Percentiles rank a stretch among this genome's conserved stretches.
phyloP scores from a whole-genome alignment of 2,329 filamentous ascomycete genomes.

The Aspergillus brunneoviolaceus region DNA sequence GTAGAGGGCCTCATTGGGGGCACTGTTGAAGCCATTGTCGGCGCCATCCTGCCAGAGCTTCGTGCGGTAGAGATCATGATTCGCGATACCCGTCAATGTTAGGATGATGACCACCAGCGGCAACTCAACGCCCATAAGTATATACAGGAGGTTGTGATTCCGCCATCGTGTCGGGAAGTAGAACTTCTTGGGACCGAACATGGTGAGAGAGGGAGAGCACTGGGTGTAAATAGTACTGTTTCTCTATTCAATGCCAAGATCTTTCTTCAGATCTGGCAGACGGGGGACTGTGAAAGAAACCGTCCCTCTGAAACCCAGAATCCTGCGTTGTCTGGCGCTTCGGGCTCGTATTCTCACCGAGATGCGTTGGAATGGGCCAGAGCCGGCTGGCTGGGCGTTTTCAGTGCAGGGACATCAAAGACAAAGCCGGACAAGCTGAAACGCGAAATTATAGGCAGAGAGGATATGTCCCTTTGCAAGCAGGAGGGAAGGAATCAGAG shows the following conservation, averaged over 20 bases:
- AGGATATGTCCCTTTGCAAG: slow-evolving; percentile 13
- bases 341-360: not conserved
- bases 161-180: slow-evolving; percentile 56
- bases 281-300: not conserved
- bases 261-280: not conserved
- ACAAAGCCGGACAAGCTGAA: slow-evolving; percentile 16
- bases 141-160: slow-evolving; percentile 52
- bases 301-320: not conserved
- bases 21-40: slow-evolving; percentile 62
- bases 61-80: slow-evolving; percentile 60
- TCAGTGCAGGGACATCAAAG: slow-evolving; percentile 31
- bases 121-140: slow-evolving; percentile 56
- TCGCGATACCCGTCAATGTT: slow-evolving; percentile 61
- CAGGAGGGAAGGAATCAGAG: not conserved
- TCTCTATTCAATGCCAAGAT: slow-evolving; percentile 1
- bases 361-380: slow-evolving; percentile 28
- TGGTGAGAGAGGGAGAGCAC: not conserved
- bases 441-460: slow-evolving; percentile 12
- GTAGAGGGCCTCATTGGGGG: slow-evolving; percentile 57
- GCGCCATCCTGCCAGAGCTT: slow-evolving; percentile 63
- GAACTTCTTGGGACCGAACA: not conserved
- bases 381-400: slow-evolving; percentile 36
- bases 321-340: not conserved
- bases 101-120: slow-evolving; percentile 58
- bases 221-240: not conserved